phyloP scores from a whole-genome alignment of 2,329 filamentous ascomycete genomes.

The Knoxdaviesia capensis region DNA sequence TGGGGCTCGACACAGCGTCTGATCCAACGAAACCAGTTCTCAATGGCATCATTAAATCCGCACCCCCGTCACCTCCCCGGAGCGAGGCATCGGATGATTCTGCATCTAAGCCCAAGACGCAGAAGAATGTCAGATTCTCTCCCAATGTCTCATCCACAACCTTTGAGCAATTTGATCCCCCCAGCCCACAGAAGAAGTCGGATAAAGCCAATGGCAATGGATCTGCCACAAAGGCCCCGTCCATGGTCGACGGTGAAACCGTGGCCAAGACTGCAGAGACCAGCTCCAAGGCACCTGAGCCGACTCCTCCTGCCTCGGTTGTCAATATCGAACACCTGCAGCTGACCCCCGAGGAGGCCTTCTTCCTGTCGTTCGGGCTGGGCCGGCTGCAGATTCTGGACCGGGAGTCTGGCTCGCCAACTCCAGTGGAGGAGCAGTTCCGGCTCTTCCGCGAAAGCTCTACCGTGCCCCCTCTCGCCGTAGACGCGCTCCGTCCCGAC shows the following conservation, averaged over 20 bases:
- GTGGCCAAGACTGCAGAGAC: constrained; percentile 2
- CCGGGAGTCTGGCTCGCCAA: not conserved
- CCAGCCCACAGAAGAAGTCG: no score
- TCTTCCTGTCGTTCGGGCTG: constrained; percentile 70
- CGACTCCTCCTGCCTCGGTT: constrained; percentile 8
- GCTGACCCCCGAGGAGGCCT: constrained; percentile 72
- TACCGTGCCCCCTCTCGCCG: constrained; percentile 39
- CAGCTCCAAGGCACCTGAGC: constrained; percentile 1
- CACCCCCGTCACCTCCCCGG: no score
- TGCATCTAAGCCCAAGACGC: no score
- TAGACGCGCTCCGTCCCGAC: constrained; percentile 39
- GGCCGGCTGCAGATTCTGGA: constrained; percentile 49
- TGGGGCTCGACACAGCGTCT: no score
- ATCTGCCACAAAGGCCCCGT: constrained; percentile 1
- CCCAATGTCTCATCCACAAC: no score
- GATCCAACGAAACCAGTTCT: no score
- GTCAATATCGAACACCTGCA: constrained; percentile 67
- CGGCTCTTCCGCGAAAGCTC: constrained; percentile 48
- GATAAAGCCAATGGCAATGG: constrained; percentile 5
- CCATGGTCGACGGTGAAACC: constrained; percentile 4
- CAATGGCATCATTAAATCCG: no score
- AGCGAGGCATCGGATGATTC: no score
- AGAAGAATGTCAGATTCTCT: no score
- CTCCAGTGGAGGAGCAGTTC: constrained; percentile 30
- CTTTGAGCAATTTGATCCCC: no score